A percentile compares a stretch with the other conserved stretches of the same genome.
Evolutionary conservation across 2,329 filamentous ascomycete genomes (phyloP).

Genomic region (Talaromyces sp.): DNA sequence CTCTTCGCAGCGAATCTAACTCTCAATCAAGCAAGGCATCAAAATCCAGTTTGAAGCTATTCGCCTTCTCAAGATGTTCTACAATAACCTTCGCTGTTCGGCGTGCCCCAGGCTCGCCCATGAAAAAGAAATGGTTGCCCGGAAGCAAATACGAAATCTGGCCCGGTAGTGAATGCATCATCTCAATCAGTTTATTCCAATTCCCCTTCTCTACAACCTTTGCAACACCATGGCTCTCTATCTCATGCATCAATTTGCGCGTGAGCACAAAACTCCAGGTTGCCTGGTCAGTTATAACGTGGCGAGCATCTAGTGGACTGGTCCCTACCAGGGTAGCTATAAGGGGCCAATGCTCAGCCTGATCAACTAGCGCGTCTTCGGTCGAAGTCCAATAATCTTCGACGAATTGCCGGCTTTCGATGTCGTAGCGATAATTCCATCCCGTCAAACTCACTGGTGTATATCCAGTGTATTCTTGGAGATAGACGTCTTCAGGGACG

Average conservation of each 20-base stretch:
- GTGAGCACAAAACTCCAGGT: constrained; percentile 18
- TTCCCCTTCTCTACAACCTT: not conserved
- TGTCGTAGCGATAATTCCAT: constrained; percentile 12
- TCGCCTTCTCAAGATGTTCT: not conserved
- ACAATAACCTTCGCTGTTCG: constrained; percentile 18
- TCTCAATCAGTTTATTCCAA: constrained; percentile 9
- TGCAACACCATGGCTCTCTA: not conserved
- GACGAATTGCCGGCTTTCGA: not conserved
- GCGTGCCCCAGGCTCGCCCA: constrained; percentile 21
- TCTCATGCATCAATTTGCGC: constrained; percentile 13
- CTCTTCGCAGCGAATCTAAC: not conserved
- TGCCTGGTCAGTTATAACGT: constrained; percentile 17
- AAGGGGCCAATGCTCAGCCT: constrained; percentile 14
- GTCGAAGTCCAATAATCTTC: constrained; percentile 10
- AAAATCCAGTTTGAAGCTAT: constrained; percentile 6
- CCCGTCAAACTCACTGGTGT: constrained; percentile 15
- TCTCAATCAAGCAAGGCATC: constrained; percentile 1
- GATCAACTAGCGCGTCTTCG: constrained; percentile 10
- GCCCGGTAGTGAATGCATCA: constrained; percentile 13
- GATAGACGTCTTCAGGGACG: constrained; percentile 13
- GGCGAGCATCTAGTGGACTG: constrained; percentile 15
- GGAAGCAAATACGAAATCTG: constrained; percentile 9
- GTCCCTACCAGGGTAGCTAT: constrained; percentile 16
- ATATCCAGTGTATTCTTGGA: constrained; percentile 17
- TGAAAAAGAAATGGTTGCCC: constrained; percentile 26